Conservation (phyloP, 2,329 filamentous ascomycete genomes). For the Pezicula radicicola region DNA sequence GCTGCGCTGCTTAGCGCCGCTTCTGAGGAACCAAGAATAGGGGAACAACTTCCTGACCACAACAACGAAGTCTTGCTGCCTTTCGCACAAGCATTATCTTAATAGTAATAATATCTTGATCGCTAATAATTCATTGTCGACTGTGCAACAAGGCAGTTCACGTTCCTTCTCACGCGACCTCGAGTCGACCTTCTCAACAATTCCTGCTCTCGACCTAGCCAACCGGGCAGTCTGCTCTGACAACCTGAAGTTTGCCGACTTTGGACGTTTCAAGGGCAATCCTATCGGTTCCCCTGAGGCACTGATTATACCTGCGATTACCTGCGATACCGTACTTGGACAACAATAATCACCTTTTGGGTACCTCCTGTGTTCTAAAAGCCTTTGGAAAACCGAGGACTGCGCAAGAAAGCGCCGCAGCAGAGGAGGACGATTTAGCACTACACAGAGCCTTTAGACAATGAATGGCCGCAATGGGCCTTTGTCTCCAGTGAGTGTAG, state of each 20-base stretch:
- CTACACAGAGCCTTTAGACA: conserved; percentile 26
- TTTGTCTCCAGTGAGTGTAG: conserved; percentile 78
- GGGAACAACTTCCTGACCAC: too few species aligned
- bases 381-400: conserved; percentile 7
- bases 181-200: background rate
- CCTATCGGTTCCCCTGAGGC: background rate
- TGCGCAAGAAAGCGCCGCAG: conserved; percentile 8
- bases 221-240: conserved; percentile 16
- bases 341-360: background rate
- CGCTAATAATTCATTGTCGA: too few species aligned
- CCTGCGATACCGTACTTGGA: background rate
- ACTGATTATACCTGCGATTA: background rate
- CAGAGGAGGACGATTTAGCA: conserved; percentile 5
- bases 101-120: too few species aligned
- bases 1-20: too few species aligned
- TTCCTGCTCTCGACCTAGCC: background rate
- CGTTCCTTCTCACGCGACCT: conserved; percentile 1
- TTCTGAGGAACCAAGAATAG: too few species aligned
- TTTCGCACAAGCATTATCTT: too few species aligned
- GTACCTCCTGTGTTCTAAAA: background rate
- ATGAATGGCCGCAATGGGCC: conserved; percentile 75
- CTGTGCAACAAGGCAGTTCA: too few species aligned
- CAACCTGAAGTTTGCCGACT: conserved; percentile 10
- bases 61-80: too few species aligned
- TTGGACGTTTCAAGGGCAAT: conserved; percentile 19